A percentile compares a stretch with the other conserved stretches of the same genome.
These are phyloP conservation scores for Pseudoneurospora amorphoporcata DNA, from an alignment of 495 filamentous ascomycete species.

Conservation along the genomic window DNA sequence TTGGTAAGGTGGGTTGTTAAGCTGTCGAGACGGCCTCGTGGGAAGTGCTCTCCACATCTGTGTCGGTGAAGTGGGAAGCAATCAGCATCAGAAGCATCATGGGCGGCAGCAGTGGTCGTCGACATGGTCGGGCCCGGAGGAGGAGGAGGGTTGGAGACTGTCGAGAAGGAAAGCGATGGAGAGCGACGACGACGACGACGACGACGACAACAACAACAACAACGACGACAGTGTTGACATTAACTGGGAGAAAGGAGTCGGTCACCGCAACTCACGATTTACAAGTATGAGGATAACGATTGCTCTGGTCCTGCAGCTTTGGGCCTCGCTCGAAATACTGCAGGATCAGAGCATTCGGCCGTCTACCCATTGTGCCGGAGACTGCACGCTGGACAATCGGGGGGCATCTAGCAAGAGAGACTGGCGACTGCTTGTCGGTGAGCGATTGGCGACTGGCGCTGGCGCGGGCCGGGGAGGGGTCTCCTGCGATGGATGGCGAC, in stretches of 20 bases:
- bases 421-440: conserved; percentile 4
- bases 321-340: conserved; percentile 75
- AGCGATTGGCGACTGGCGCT: not conserved
- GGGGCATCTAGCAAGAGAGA: not conserved
- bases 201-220: not conserved
- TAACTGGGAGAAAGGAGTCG: not conserved
- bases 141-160: not conserved
- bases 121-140: conserved; percentile 1
- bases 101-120: not conserved
- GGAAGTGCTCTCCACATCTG: conserved; percentile 69
- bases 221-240: not conserved
- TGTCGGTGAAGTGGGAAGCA: not conserved
- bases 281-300: conserved; percentile 81
- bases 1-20: conserved; percentile 68
- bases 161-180: not conserved
- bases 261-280: conserved; percentile 37
- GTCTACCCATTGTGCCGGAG: conserved; percentile 55
- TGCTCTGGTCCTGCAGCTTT: conserved; percentile 74
- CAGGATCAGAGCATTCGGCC: conserved; percentile 70
- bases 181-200: not conserved
- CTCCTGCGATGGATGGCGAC: conserved; percentile 1
- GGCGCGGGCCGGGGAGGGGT: conserved; percentile 11
- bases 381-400: conserved; percentile 11
- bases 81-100: not conserved
- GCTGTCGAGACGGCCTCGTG: conserved; percentile 74